A percentile compares a stretch with the other conserved stretches of the same genome.
Conservation (phyloP, 1,284 basidiomycete species). For the Pseudozyma tsukubaensis region DNA sequence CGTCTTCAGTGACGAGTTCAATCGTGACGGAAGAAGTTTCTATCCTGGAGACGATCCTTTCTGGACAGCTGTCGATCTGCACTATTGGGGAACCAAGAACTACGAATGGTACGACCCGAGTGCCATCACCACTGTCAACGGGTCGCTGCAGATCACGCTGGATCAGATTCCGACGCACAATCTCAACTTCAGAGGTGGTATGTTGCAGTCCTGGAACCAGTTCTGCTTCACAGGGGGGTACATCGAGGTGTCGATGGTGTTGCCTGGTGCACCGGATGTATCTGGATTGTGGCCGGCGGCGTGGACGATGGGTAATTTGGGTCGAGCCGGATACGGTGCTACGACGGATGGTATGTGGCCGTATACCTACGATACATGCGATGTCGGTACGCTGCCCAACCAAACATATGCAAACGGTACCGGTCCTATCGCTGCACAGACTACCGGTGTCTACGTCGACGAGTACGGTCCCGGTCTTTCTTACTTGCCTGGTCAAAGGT, state of each 20-base stretch:
- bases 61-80: slow-evolving; percentile 64
- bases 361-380: slow-evolving; percentile 70
- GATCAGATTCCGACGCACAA: slow-evolving; percentile 68
- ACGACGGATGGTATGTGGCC: slow-evolving; percentile 73
- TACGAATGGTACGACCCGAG: slow-evolving; percentile 65
- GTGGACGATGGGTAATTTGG: slow-evolving; percentile 72
- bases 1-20: slow-evolving; percentile 67
- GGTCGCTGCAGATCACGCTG: slow-evolving; percentile 54
- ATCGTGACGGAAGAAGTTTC: slow-evolving; percentile 57
- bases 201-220: slow-evolving; percentile 67
- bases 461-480: slow-evolving; percentile 57
- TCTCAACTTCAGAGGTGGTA: slow-evolving; percentile 61
- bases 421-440: slow-evolving; percentile 61
- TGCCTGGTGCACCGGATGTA: slow-evolving; percentile 55
- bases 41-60: slow-evolving; percentile 69
- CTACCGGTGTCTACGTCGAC: slow-evolving; percentile 54
- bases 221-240: slow-evolving; percentile 67
- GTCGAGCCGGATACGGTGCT: slow-evolving; percentile 82
- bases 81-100: slow-evolving; percentile 58
- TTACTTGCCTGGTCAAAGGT: slow-evolving; percentile 62
- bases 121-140: slow-evolving; percentile 57
- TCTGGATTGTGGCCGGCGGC: slow-evolving; percentile 62
- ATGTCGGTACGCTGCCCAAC: slow-evolving; percentile 64
- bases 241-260: slow-evolving; percentile 63
- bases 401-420: slow-evolving; percentile 61